Evolutionary conservation across 2,329 filamentous ascomycete genomes (phyloP).

Genomic region (Diplodia intermedia): DNA sequence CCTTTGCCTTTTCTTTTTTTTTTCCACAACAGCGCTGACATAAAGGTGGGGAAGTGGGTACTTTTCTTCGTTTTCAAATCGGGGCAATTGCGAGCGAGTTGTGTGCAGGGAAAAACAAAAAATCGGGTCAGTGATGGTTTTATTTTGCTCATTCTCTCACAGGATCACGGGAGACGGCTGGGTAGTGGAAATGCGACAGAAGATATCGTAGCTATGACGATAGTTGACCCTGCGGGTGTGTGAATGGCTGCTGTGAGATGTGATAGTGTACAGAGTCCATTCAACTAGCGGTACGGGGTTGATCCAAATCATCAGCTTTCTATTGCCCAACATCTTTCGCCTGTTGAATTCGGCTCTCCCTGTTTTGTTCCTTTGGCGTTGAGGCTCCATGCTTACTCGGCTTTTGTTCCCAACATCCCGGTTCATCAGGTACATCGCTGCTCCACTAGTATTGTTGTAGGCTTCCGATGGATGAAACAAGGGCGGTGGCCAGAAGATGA

Average conservation of each 20-base stretch:
- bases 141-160: background rate
- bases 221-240: background rate
- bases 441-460: background rate
- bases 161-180: background rate
- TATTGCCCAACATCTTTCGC: background rate
- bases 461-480: background rate
- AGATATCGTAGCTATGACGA: background rate
- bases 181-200: slow-evolving; percentile 13
- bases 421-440: background rate
- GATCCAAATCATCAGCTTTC: background rate
- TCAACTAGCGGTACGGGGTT: background rate
- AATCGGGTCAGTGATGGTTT: slow-evolving; percentile 4
- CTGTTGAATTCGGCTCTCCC: background rate
- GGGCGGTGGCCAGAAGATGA: background rate
- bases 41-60: slow-evolving; percentile 9
- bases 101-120: slow-evolving; percentile 1
- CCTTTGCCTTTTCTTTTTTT: background rate
- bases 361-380: background rate
- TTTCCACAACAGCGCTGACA: background rate
- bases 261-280: background rate
- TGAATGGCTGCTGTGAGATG: background rate
- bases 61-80: background rate
- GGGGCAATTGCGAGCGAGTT: background rate
- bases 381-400: background rate
- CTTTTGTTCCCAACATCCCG: background rate